Base-by-base conservation (phyloP, 2,329 filamentous ascomycete genomes). In the Fusarium sp. region DNA sequence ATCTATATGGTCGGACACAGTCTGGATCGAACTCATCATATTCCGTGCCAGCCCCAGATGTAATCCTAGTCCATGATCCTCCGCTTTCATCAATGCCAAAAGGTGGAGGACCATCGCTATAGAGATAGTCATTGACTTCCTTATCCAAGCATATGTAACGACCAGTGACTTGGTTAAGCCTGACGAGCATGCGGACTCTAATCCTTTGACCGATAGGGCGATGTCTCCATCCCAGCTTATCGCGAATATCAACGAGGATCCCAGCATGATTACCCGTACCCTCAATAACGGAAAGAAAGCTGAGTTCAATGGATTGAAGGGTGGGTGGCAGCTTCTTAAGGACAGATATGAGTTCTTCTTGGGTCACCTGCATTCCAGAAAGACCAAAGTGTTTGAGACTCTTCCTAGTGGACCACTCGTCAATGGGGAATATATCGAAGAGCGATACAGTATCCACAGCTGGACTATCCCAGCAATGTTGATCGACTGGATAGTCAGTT, bases 81-180 rank as follows among this genome's bases (percentile, higher is more conserved):
- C 47, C 47, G 12, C 12, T 7, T 16, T 7, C 26, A 18, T 38
- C 18, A 8, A 51, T 33, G 9, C 34, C 20, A 30, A 51, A 38
- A 11, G 47, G 47, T 6, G 12, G 33, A 15, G 23, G 12, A 4
- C 12, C 33, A 30, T 44, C 20, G n/a, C 45, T 30, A 10, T 66
- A 66, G 6, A 66, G 3, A 20, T 66, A 66, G 2, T 62, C 50
- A 1, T 62, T 3, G 3, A 66, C 63, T 8, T 66, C 56, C 1
- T 8, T 57, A 10, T 66, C 36, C 1, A 66, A 30, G n/a, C 49
- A 44, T 13, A 49, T 42, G 5, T 57, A 61, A 8, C 42, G 36
- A 13, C 34, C 33, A 15, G 11, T 6, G 23, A 10, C 16, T 8
- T 45, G 42, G 28, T 45, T 13, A 12, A 30, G 12, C 10, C 16